Evolutionary conservation across 495 filamentous ascomycete genomes (phyloP), one percentile per base, ranked within the genome.

Genomic region (Penicillium canariense): DNA sequence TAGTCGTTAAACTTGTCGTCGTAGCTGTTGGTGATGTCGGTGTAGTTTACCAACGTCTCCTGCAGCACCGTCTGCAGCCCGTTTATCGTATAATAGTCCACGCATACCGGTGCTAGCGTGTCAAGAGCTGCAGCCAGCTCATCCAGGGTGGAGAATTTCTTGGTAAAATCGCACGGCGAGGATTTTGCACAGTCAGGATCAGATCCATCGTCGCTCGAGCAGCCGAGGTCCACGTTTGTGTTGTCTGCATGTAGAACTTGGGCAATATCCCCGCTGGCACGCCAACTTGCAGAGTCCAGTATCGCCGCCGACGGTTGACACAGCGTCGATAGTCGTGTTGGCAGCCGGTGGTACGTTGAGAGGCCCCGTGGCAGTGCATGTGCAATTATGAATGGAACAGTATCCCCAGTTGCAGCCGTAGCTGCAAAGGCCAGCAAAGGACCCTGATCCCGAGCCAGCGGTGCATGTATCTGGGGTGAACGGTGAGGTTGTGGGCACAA

Each of bases 381-480:
- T 52, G 26, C 61, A 64, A 0, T 39, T 57, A 17, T 51, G 54
- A 15, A 64, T 12, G 2, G 61, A 58, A 26, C 61, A 64, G 30
- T 64, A 64, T 4, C 61, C 54, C n/a, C 55, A 58, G 28, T 32
- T 18, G 44, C 61, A 64, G 28, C 57, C 50, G 18, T 55, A 60
- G 12, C 52, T 7, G 40, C 61, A 64, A 14, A 64, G 45, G 0
- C 54, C 54, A 11, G 45, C 31, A 15, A 20, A 35, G 6, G 15
- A 17, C 11, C 27, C 5, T 3, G 28, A 20, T 5, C 23, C 45
- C 4, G 27, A 20, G 15, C 45, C 45, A 11, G 28, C n/a, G 9
- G 28, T 45, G n/a, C 56, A 60, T 20, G 57, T 28, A 2, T 18
- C 8, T 11, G 56, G 53, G 0, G 48, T 11, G 34, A 63, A 59